phyloP scores from a whole-genome alignment of 2,329 filamentous ascomycete species.

The Allantophomopsis cytisporea region DNA sequence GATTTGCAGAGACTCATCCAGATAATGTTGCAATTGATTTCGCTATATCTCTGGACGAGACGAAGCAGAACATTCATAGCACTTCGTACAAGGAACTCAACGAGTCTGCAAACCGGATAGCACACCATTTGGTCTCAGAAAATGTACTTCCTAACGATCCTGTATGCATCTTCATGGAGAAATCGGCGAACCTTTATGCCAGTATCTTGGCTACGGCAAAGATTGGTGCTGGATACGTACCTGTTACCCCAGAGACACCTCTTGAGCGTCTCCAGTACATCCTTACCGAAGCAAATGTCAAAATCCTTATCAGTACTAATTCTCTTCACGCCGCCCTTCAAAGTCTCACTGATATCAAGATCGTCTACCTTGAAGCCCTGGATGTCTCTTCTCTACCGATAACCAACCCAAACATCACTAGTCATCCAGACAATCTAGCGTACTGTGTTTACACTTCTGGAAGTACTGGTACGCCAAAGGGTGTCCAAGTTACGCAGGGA shows the following conservation, averaged over 20 bases:
- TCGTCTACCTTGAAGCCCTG: conserved; percentile 16
- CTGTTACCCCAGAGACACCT: conserved; percentile 62
- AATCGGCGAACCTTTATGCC: conserved; percentile 59
- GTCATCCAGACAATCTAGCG: conserved; percentile 27
- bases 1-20: conserved; percentile 24
- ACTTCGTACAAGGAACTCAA: conserved; percentile 57
- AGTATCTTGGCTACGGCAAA: conserved; percentile 65
- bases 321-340: conserved; percentile 13
- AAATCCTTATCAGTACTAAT: conserved; percentile 25
- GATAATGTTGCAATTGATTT: conserved; percentile 51
- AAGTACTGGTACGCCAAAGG: conserved; percentile 69
- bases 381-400: conserved; percentile 8
- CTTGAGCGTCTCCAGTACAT: conserved; percentile 44
- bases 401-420: not conserved
- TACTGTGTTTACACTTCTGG: conserved; percentile 80
- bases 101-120: conserved; percentile 46
- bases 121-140: conserved; percentile 33
- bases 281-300: conserved; percentile 42
- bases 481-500: conserved; percentile 61
- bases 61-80: conserved; percentile 20
- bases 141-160: conserved; percentile 38
- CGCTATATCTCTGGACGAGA: conserved; percentile 29
- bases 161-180: conserved; percentile 67
- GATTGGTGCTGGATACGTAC: conserved; percentile 66
- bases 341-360: conserved; percentile 7